A percentile compares a stretch with the other conserved stretches of the same genome.
Evolutionary conservation across 371 early-diverging fungal genomes (phyloP).

Genomic region (Mucor indicus): DNA sequence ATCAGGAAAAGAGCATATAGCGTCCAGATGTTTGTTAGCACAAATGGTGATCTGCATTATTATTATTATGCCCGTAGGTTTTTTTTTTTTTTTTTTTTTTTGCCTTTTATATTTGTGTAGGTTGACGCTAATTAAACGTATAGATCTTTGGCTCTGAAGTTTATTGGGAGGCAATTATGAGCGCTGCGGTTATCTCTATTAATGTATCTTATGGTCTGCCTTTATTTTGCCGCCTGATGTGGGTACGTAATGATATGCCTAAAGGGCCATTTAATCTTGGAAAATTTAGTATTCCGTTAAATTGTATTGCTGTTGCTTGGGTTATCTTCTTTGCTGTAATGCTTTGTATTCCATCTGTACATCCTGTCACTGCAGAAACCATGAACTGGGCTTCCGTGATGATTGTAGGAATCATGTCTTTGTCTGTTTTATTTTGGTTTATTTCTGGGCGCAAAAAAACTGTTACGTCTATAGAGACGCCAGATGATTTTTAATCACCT

Average conservation of each 20-base stretch:
- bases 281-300: slow-evolving; percentile 19
- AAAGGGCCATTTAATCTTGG: slow-evolving; percentile 31
- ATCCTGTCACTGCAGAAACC: slow-evolving; percentile 16
- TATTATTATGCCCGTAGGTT: slow-evolving; percentile 28
- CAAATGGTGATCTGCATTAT: slow-evolving; percentile 18
- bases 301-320: slow-evolving; percentile 26
- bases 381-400: slow-evolving; percentile 34
- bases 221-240: slow-evolving; percentile 27
- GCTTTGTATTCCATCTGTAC: slow-evolving; percentile 23
- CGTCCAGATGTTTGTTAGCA: slow-evolving; percentile 12
- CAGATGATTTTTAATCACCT: too few relatives aligned
- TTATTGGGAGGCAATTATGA: slow-evolving; percentile 32
- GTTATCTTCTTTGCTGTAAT: slow-evolving; percentile 24
- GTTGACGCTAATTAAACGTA: too few relatives aligned
- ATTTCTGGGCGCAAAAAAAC: slow-evolving; percentile 17
- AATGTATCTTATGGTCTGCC: slow-evolving; percentile 29
- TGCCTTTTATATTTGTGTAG: too few relatives aligned
- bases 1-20: slow-evolving; percentile 6
- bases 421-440: slow-evolving; percentile 23
- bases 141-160: slow-evolving; percentile 22
- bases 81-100: too few relatives aligned
- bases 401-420: slow-evolving; percentile 20
- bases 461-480: too few relatives aligned
- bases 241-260: slow-evolving; percentile 20
- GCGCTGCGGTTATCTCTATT: slow-evolving; percentile 25